Percentiles rank a stretch among this genome's conserved stretches.
Evolutionary conservation across 169 alveolate species (phyloP).

Genomic region (Plasmodium falciparum): DNA sequence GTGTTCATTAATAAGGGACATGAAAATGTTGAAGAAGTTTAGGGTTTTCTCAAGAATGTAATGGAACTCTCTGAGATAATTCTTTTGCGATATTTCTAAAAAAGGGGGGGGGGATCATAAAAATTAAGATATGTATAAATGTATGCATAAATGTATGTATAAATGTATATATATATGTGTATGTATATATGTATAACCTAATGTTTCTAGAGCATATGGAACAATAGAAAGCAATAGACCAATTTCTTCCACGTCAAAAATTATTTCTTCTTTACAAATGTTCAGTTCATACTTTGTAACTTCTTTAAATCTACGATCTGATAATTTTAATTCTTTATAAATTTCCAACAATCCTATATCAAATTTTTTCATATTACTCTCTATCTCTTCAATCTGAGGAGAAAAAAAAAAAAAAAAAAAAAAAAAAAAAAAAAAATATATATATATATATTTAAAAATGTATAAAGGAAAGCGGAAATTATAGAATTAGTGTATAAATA

Average conservation of each 20-base stretch:
- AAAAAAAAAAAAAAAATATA: no score
- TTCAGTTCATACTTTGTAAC: conserved; percentile 9
- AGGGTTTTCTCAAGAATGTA: conserved; percentile 19
- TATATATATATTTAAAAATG: no score
- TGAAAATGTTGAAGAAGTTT: conserved; percentile 18
- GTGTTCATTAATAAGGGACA: conserved; percentile 31
- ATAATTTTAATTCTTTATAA: conserved; percentile 23
- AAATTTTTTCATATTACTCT: conserved; percentile 37
- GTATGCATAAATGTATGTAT: no score
- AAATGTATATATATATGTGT: no score
- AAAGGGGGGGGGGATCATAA: neutral
- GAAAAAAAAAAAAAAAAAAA: no score
- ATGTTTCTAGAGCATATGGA: conserved; percentile 33
- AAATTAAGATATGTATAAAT: neutral
- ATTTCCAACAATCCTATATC: conserved; percentile 31
- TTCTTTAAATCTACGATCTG: conserved; percentile 10
- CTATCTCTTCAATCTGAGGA: conserved; percentile 57
- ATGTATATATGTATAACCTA: conserved; percentile 6
- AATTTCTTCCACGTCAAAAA: conserved; percentile 25
- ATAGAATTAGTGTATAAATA: no score
- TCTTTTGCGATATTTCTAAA: conserved; percentile 6
- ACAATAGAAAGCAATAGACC: conserved; percentile 24
- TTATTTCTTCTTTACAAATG: conserved; percentile 12
- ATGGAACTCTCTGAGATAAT: conserved; percentile 16
- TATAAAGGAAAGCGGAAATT: no score